Evolutionary conservation across 2,329 filamentous ascomycete species (phyloP).

Genomic region (Venturia pyrina): DNA sequence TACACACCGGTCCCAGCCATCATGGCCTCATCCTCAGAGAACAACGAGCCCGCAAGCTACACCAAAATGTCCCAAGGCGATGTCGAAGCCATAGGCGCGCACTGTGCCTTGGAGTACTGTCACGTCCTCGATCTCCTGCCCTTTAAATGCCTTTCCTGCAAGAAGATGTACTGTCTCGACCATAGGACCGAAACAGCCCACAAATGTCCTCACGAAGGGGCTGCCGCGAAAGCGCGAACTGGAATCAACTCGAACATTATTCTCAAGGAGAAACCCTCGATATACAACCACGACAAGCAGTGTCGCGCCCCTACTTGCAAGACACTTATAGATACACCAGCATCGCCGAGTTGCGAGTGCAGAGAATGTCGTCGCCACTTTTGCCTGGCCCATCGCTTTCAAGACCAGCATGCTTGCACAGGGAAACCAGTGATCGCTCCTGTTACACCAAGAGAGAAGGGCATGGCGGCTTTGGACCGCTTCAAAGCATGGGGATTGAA

Average conservation of each 20-base stretch:
- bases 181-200: conserved; percentile 82
- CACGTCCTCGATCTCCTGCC: conserved; percentile 93
- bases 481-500: conserved; percentile 71
- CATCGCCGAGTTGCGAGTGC: conserved; percentile 62
- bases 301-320: conserved; percentile 60
- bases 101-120: conserved; percentile 88
- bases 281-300: conserved; percentile 51
- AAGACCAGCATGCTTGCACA: conserved; percentile 72
- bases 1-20: background rate
- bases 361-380: conserved; percentile 61
- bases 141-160: conserved; percentile 86
- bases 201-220: conserved; percentile 49
- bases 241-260: conserved; percentile 9
- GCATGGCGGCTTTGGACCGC: conserved; percentile 63
- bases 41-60: background rate
- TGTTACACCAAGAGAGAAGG: conserved; percentile 49
- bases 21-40: conserved; percentile 4
- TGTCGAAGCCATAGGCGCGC: conserved; percentile 74
- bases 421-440: conserved; percentile 55
- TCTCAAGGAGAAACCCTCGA: conserved; percentile 38
- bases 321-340: conserved; percentile 58
- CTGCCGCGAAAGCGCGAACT: background rate
- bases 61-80: conserved; percentile 59
- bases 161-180: conserved; percentile 78
- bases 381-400: conserved; percentile 66